These are phyloP conservation scores for Tardiomyces digboiensis DNA, from an alignment of 1,139 yeast species.

Conservation along the genomic window DNA sequence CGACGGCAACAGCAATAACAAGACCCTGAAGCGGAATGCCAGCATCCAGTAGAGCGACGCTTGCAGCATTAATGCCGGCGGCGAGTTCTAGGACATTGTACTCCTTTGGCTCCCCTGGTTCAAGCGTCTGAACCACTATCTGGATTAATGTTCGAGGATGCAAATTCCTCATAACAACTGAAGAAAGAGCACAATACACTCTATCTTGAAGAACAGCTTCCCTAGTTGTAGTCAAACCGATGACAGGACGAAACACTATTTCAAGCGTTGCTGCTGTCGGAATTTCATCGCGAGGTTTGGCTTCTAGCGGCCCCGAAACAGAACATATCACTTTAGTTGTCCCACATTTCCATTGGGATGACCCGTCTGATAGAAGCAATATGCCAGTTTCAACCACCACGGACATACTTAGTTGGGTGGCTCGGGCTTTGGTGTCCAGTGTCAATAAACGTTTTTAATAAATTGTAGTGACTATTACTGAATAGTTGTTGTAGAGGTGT, in stretches of 20 bases:
- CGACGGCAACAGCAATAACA: conserved; percentile 45
- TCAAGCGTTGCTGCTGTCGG: conserved; percentile 76
- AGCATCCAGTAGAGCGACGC: conserved; percentile 69
- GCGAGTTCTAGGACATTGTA: conserved; percentile 42
- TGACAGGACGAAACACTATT: conserved; percentile 69
- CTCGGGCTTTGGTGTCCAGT: too few species aligned
- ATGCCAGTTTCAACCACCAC: not conserved
- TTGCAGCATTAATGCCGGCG: conserved; percentile 63
- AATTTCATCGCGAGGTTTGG: conserved; percentile 72
- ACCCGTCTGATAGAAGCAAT: not conserved
- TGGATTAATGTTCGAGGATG: conserved; percentile 85
- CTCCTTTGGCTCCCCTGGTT: conserved; percentile 41
- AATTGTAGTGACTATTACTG: too few species aligned
- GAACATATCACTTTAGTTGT: conserved; percentile 56
- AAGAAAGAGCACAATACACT: conserved; percentile 50
- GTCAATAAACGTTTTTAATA: too few species aligned
- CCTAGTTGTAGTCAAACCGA: conserved; percentile 67
- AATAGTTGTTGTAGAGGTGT: too few species aligned
- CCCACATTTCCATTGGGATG: not conserved
- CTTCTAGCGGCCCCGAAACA: conserved; percentile 88
- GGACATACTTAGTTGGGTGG: too few species aligned
- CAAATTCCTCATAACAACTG: conserved; percentile 51
- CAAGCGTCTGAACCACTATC: conserved; percentile 73
- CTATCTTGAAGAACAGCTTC: conserved; percentile 72
- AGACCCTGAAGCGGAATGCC: conserved; percentile 60